These are phyloP conservation scores for Discostella stelligera DNA, from an alignment of 352 stramenopile species.

Conservation along the genomic window DNA sequence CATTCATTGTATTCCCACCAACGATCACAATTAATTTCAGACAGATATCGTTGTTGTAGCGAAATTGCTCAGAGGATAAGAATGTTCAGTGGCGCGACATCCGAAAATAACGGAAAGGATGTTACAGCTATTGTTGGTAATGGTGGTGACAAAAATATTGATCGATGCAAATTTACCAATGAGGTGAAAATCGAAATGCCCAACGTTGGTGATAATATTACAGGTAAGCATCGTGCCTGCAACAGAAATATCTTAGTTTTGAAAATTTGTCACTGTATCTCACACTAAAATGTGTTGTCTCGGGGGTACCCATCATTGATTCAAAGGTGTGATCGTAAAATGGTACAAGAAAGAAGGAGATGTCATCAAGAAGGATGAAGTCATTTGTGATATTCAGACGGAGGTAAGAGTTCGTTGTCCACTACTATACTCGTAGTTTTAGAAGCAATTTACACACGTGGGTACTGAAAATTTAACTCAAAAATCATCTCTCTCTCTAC, in stretches of 20 bases:
- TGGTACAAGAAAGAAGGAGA: constrained; percentile 74
- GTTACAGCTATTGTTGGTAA: neutral
- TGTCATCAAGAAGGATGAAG: constrained; percentile 60
- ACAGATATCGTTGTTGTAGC: neutral
- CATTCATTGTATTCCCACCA: neutral
- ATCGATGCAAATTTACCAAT: constrained; percentile 57
- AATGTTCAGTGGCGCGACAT: constrained; percentile 1
- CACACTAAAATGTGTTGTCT: neutral
- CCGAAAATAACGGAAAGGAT: constrained; percentile 1
- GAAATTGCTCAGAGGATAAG: neutral
- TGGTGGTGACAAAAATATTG: constrained; percentile 14
- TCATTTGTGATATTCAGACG: constrained; percentile 75
- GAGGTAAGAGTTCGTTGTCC: constrained; percentile 21
- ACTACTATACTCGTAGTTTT: too few species aligned
- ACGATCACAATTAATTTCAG: neutral
- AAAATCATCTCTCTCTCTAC: neutral
- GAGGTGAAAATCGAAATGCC: constrained; percentile 67
- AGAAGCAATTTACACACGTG: too few species aligned
- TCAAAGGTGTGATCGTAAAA: constrained; percentile 46
- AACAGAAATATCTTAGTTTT: neutral
- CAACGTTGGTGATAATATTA: constrained; percentile 51
- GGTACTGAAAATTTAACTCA: neutral
- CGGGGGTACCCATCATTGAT: neutral
- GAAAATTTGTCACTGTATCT: neutral
- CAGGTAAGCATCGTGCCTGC: constrained; percentile 14